phyloP scores from a whole-genome alignment of 2,329 filamentous ascomycete genomes.

The Escovopsis sp. region DNA sequence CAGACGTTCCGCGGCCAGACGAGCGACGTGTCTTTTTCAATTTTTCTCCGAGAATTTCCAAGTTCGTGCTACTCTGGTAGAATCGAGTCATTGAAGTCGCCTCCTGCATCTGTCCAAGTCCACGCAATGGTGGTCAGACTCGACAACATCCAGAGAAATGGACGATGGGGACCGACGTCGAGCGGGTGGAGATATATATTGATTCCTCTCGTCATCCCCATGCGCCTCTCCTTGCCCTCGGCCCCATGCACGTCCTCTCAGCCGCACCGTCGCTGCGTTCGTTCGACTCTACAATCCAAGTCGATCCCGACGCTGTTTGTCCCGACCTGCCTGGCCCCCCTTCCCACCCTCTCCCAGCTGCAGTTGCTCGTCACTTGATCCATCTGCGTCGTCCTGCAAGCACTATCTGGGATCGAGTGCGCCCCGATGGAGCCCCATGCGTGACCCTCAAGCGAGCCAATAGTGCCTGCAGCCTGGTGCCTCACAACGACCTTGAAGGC shows the following conservation, averaged over 20 bases:
- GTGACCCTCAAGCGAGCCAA: not conserved
- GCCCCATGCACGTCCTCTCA: not conserved
- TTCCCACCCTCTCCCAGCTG: not conserved
- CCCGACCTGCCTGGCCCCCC: not conserved
- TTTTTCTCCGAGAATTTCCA: too few relatives aligned
- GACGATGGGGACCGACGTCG: too few relatives aligned
- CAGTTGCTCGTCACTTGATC: not conserved
- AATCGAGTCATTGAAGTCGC: too few relatives aligned
- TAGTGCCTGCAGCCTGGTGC: not conserved
- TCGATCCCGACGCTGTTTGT: not conserved
- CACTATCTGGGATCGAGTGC: not conserved
- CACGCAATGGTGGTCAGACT: too few relatives aligned
- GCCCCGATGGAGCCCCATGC: not conserved
- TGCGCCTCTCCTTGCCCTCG: too few relatives aligned
- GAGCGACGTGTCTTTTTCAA: too few relatives aligned
- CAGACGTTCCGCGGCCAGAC: too few relatives aligned
- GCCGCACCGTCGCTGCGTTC: not conserved
- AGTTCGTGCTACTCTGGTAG: too few relatives aligned
- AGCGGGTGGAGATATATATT: too few relatives aligned
- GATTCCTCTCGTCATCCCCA: too few relatives aligned
- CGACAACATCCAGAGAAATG: too few relatives aligned
- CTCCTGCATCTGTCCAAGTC: too few relatives aligned
- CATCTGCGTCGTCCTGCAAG: not conserved
- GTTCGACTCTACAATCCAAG: not conserved
- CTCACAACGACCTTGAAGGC: not conserved